Conservation (phyloP, 352 stramenopile genomes). For the Phytophthora ohioensis region DNA sequence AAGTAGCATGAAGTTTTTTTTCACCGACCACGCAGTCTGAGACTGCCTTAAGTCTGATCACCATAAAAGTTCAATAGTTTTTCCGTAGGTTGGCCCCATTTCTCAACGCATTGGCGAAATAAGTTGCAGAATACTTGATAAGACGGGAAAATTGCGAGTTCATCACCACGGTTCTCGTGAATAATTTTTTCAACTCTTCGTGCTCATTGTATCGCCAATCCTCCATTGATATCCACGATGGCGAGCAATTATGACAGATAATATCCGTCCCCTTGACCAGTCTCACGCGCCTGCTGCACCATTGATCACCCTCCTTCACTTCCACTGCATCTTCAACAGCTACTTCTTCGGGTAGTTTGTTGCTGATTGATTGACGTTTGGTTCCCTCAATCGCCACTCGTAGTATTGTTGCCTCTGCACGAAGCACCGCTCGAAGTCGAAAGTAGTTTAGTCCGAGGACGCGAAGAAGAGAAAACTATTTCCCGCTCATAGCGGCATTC, state of each 20-base stretch:
- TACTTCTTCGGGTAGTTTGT: no score
- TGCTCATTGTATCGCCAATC: slow-evolving; percentile 23
- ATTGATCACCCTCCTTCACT: slow-evolving; percentile 5
- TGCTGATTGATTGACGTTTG: no score
- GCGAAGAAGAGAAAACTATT: slow-evolving; percentile 20
- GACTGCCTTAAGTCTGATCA: slow-evolving; percentile 2
- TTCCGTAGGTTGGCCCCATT: slow-evolving; percentile 1
- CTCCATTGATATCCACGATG: slow-evolving; percentile 11
- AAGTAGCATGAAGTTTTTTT: no score
- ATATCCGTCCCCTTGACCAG: slow-evolving; percentile 21
- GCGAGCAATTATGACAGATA: slow-evolving; percentile 19
- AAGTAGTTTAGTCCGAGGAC: background rate
- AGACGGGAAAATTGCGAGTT: slow-evolving; percentile 51
- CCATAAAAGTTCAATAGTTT: slow-evolving; percentile 25
- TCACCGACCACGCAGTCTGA: background rate
- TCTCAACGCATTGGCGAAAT: no score
- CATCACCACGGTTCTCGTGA: slow-evolving; percentile 38
- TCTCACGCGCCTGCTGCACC: slow-evolving; percentile 14
- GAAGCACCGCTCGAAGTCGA: background rate
- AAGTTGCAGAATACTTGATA: slow-evolving; percentile 49
- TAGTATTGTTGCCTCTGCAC: background rate
- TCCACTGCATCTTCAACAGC: slow-evolving; percentile 20
- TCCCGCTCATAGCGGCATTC: slow-evolving; percentile 42
- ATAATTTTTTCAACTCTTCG: slow-evolving; percentile 40
- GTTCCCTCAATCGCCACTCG: no score